Conservation (phyloP, 1,284 basidiomycete species). For the Naganishia liquefaciens region DNA sequence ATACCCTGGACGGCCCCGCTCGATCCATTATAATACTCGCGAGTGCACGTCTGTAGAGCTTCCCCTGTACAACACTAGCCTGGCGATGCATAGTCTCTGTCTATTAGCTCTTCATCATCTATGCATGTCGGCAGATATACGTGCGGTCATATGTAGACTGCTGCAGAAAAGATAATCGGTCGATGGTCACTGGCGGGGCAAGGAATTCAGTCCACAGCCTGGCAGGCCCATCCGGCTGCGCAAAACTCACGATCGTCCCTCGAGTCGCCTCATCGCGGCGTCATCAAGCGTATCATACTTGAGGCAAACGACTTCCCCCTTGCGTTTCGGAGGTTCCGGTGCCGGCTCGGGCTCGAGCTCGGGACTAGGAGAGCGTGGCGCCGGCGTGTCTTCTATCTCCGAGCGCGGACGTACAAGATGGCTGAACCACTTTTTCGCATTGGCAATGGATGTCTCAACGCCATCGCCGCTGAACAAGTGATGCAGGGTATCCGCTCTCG, state of each 20-base stretch:
- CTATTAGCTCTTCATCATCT: background rate
- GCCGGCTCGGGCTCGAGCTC: background rate
- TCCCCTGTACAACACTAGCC: background rate
- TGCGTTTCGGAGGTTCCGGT: conserved; percentile 25
- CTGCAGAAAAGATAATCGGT: conserved; percentile 52
- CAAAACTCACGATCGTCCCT: conserved; percentile 47
- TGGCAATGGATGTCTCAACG: conserved; percentile 23
- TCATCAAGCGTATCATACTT: conserved; percentile 55
- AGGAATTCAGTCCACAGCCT: background rate
- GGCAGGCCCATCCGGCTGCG: background rate
- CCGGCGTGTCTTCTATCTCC: conserved; percentile 3
- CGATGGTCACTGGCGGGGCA: conserved; percentile 47
- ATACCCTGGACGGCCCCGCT: background rate
- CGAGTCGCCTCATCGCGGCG: conserved; percentile 50
- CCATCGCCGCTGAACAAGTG: conserved; percentile 20
- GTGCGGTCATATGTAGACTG: conserved; percentile 45
- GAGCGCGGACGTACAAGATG: conserved; percentile 21
- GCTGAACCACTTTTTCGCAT: conserved; percentile 28
- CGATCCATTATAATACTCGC: background rate
- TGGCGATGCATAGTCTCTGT: background rate
- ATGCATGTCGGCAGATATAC: background rate
- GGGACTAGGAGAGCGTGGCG: conserved; percentile 5
- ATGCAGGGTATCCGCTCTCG: conserved; percentile 15
- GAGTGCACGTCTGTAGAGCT: background rate
- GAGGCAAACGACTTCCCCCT: conserved; percentile 51